phyloP scores from a whole-genome alignment of 2,329 filamentous ascomycete species.

The Akanthomyces dipterigenus region DNA sequence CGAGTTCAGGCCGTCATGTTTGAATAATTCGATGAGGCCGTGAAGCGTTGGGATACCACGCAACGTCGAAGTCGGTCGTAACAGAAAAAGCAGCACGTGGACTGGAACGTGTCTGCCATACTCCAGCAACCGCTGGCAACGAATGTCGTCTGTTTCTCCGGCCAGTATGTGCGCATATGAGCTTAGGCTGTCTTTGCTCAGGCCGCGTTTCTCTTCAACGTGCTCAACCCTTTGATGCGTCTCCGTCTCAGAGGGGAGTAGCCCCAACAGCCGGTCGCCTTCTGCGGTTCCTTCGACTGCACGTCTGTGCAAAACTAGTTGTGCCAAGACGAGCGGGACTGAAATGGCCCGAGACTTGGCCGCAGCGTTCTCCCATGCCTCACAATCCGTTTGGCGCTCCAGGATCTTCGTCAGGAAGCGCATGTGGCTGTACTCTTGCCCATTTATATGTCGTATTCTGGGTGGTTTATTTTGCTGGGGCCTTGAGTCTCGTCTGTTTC shows the following conservation, averaged over 20 bases:
- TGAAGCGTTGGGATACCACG: conserved; percentile 19
- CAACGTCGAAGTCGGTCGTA: conserved; percentile 22
- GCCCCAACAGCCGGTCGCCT: conserved; percentile 14
- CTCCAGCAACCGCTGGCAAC: conserved; percentile 26
- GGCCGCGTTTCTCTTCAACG: conserved; percentile 17
- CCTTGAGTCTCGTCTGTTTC: background rate
- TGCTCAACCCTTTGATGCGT: conserved; percentile 19
- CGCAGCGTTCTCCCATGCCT: background rate
- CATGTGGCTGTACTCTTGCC: background rate
- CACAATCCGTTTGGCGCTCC: background rate
- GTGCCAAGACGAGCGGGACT: background rate
- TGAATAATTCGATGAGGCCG: conserved; percentile 22
- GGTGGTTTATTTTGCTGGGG: background rate
- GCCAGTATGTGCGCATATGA: conserved; percentile 24
- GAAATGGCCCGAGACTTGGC: background rate
- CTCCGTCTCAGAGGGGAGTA: conserved; percentile 20
- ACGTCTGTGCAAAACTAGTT: background rate
- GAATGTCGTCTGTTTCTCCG: conserved; percentile 24
- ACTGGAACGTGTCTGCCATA: conserved; percentile 16
- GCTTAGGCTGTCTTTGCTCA: conserved; percentile 17
- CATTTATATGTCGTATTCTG: background rate
- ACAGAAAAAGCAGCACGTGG: conserved; percentile 25
- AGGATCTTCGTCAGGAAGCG: background rate
- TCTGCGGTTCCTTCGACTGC: background rate
- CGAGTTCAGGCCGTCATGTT: background rate